Evolutionary conservation across 441 rosid genomes (phyloP), one percentile per base, ranked within the genome.

Genomic region (Macaranga tanarius): DNA sequence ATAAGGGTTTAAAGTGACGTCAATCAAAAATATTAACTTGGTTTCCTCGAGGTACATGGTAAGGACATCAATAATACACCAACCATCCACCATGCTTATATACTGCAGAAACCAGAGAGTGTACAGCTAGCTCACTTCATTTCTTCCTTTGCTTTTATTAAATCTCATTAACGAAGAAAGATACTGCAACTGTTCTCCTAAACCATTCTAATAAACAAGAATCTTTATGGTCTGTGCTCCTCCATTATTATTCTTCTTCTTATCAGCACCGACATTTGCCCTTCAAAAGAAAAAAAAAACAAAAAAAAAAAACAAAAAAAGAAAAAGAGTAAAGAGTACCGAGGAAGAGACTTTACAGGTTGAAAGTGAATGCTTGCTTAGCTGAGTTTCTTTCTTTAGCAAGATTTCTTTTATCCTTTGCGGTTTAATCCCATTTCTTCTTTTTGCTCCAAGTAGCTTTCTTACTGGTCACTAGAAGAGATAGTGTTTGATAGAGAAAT

Each of bases 241-340:
- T 42, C 47, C 8, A 34, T 34, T 34, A 34, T 10, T 42, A 0
- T 66, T 48, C 57, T 40, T 62, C 23, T 59, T 64, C 63, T 52
- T 51, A 54, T n/a, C 42, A 40, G 28, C 72, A 69, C 79, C 77
- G 74, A 72, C 79, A 75, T 51, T 40, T 3, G 55, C 10, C 57
- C 22, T 16, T 22, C 44, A 48, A 34, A 47, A 23, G 61, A 20
- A 31, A 17, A 40, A n/a, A 50, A 4, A 20, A 8, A 5, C 7
- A 57, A 22, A 57, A 13, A 23, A 22, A 57, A 5, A 57, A 26
- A 34, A n/a, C 48, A 26, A 64, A 65, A 74, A 70, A 74, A 73
- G 70, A 23, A 25, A 31, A 34, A 48, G 22, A 54, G 25, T 25
- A 17, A 10, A 11, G 22, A 12, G 26, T 52, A n/a, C n/a, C n/a